These are phyloP conservation scores for Tuctoria greenei DNA, from an alignment of 176 grass and related monocot species.

Conservation along the genomic window DNA sequence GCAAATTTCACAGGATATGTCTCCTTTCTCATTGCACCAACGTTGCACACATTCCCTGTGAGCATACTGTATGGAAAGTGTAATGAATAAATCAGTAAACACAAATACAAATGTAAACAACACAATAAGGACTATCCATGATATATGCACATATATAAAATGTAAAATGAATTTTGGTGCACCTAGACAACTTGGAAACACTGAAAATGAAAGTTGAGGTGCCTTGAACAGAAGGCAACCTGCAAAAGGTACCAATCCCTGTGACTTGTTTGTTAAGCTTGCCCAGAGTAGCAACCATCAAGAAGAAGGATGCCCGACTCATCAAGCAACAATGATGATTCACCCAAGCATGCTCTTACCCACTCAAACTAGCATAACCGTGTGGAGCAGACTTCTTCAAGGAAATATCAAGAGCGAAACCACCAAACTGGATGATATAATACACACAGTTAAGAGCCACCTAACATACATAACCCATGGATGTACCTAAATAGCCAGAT, in stretches of 20 bases:
- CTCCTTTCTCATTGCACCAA: slow-evolving; percentile 95
- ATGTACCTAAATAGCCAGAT: neutral
- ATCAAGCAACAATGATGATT: slow-evolving; percentile 41
- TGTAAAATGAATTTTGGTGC: neutral
- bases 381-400: neutral
- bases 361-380: slow-evolving; percentile 10
- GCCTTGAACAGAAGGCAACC: slow-evolving; percentile 26
- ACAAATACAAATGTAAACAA: neutral
- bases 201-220: slow-evolving; percentile 7
- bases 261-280: slow-evolving; percentile 40
- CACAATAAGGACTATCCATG: neutral
- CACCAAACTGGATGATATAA: slow-evolving; percentile 22
- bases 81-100: slow-evolving; percentile 22
- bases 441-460: neutral
- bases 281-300: slow-evolving; percentile 29
- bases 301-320: slow-evolving; percentile 18
- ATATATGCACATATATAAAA: neutral
- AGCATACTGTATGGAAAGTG: slow-evolving; percentile 60
- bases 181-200: slow-evolving; percentile 16
- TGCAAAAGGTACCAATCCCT: slow-evolving; percentile 22
- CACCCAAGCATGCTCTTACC: slow-evolving; percentile 17
- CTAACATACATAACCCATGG: neutral
- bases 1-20: slow-evolving; percentile 91
- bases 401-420: slow-evolving; percentile 23
- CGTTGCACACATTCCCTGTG: slow-evolving; percentile 91